A percentile compares a stretch with the other conserved stretches of the same genome.
Evolutionary conservation across 495 filamentous ascomycete genomes (phyloP).

Genomic region (Sordaria brevicollis): DNA sequence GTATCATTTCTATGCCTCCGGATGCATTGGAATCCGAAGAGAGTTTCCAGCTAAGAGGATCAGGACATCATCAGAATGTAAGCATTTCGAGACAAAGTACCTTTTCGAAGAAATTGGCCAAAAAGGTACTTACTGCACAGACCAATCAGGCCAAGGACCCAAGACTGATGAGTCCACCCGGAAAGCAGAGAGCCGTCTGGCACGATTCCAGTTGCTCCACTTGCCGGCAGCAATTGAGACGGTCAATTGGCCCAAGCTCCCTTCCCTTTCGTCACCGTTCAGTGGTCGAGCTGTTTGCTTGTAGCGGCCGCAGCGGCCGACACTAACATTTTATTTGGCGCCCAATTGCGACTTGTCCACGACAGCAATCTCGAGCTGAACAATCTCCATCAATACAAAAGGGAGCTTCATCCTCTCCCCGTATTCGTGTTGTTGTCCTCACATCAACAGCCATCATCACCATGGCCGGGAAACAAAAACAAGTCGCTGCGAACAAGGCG

Average conservation of each 20-base stretch:
- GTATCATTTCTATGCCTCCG: background rate
- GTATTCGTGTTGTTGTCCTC: background rate
- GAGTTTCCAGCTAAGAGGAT: background rate
- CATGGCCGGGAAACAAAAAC: slow-evolving; percentile 18
- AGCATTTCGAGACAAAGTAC: background rate
- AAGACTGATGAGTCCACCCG: background rate
- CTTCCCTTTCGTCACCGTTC: background rate
- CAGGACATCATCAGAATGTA: background rate
- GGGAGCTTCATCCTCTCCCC: background rate
- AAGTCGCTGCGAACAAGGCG: background rate
- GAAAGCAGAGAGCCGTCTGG: background rate
- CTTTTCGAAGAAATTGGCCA: background rate
- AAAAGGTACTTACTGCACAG: background rate
- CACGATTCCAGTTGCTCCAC: background rate
- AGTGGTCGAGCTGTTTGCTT: background rate
- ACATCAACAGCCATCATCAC: background rate
- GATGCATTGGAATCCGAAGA: background rate
- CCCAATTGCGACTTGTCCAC: background rate
- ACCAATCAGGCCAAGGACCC: background rate
- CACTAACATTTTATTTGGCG: slow-evolving; percentile 1
- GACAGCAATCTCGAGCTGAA: background rate
- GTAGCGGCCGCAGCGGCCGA: too few species aligned
- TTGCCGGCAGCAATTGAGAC: background rate
- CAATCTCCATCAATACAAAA: background rate
- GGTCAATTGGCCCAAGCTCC: background rate